Conservation (phyloP, 1,139 yeast genomes). For the Meyerozyma smithsonii region DNA sequence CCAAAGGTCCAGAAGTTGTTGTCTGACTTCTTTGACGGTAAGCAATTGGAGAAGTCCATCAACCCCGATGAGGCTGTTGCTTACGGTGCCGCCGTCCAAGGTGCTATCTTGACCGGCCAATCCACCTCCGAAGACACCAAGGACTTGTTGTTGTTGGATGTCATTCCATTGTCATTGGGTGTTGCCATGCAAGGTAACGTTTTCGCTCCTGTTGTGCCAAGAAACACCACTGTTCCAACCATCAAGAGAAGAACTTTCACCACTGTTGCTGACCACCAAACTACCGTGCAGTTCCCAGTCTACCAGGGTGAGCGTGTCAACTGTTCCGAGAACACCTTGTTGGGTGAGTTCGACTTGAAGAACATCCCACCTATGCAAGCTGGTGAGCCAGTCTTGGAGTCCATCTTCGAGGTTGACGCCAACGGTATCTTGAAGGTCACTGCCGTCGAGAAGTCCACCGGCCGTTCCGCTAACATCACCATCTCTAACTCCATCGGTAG, state of each 20-base stretch:
- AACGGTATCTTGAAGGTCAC: constrained; percentile 99
- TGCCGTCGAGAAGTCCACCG: constrained; percentile 98
- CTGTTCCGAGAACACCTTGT: constrained; percentile 98
- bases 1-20: constrained; percentile 98
- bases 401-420: constrained; percentile 99
- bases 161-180: constrained; percentile 98
- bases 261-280: constrained; percentile 99
- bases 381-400: constrained; percentile 99
- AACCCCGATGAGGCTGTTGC: constrained; percentile 99
- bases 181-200: constrained; percentile 99
- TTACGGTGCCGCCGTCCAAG: constrained; percentile 99
- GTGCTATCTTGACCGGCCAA: constrained; percentile 98
- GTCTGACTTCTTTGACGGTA: constrained; percentile 97
- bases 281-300: constrained; percentile 99
- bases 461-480: constrained; percentile 99
- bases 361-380: constrained; percentile 99
- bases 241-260: constrained; percentile 99
- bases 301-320: constrained; percentile 99
- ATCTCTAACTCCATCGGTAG: constrained; percentile 99
- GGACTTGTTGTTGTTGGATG: constrained; percentile 96
- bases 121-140: constrained; percentile 95
- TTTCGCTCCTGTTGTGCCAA: constrained; percentile 98
- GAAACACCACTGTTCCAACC: constrained; percentile 99
- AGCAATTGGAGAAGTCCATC: constrained; percentile 91
- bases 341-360: constrained; percentile 99